phyloP scores from a whole-genome alignment of 2,329 filamentous ascomycete species.

The Calonectria fujianensis region DNA sequence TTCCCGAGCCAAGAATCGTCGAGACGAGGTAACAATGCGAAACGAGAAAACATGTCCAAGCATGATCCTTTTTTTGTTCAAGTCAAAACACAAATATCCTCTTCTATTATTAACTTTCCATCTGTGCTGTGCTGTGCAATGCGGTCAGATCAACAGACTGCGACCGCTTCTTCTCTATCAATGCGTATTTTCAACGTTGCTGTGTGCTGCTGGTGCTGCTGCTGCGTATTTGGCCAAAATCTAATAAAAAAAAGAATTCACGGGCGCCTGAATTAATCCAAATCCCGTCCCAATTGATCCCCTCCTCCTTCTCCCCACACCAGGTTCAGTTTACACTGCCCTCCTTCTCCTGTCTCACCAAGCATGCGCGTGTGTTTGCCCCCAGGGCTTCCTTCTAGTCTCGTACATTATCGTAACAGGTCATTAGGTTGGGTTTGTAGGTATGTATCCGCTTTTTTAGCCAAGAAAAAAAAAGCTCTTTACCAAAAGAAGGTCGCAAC shows the following conservation, averaged over 20 bases:
- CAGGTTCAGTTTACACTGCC: background rate
- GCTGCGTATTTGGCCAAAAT: background rate
- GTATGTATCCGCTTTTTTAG: background rate
- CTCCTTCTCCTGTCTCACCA: background rate
- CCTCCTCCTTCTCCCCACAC: background rate
- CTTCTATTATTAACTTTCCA: conserved; percentile 18
- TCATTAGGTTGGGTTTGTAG: conserved; percentile 45
- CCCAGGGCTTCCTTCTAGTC: conserved; percentile 22
- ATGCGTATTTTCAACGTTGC: conserved; percentile 20
- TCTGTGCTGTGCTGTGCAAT: conserved; percentile 18
- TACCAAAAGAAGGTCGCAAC: conserved; percentile 57
- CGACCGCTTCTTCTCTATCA: conserved; percentile 13
- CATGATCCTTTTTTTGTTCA: background rate
- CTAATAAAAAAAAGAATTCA: background rate
- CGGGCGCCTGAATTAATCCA: conserved; percentile 1
- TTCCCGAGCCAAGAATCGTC: background rate
- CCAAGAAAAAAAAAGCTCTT: background rate
- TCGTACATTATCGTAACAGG: conserved; percentile 52
- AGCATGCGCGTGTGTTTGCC: background rate
- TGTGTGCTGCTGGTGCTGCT: background rate
- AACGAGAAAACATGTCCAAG: background rate
- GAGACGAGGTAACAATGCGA: background rate
- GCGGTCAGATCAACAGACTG: conserved; percentile 6
- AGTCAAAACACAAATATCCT: background rate
- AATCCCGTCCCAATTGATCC: background rate